Evolutionary conservation across 2,329 filamentous ascomycete genomes (phyloP).

Genomic region (Bisporella sp.): DNA sequence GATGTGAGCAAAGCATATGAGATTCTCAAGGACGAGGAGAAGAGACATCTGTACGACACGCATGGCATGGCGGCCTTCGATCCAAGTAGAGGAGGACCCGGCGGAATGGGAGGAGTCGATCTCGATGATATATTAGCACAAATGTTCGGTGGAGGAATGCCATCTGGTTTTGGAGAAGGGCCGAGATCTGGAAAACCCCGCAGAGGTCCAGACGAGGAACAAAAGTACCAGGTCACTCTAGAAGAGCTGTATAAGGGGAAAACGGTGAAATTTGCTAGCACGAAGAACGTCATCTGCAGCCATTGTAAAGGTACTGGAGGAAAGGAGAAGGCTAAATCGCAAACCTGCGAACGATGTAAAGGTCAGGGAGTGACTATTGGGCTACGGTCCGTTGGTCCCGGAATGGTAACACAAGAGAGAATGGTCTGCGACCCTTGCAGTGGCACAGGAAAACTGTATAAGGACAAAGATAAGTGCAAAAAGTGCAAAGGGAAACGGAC

Average conservation of each 20-base stretch:
- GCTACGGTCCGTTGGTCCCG: conserved; percentile 77
- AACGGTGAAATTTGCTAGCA: conserved; percentile 92
- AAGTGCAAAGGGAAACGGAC: conserved; percentile 95
- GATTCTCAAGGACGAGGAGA: conserved; percentile 93
- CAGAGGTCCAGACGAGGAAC: conserved; percentile 77
- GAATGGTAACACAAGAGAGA: conserved; percentile 74
- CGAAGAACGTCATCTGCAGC: conserved; percentile 85
- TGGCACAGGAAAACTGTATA: conserved; percentile 79
- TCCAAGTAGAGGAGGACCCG: conserved; percentile 55
- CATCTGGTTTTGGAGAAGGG: conserved; percentile 23
- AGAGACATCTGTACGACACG: conserved; percentile 83
- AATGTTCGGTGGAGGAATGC: conserved; percentile 64
- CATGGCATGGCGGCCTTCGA: conserved; percentile 97
- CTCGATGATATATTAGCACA: conserved; percentile 88
- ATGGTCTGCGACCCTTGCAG: conserved; percentile 77
- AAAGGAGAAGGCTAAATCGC: conserved; percentile 83
- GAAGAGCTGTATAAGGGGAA: conserved; percentile 98
- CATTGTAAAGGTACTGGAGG: conserved; percentile 85
- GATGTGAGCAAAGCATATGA: conserved; percentile 90
- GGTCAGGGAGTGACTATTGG: conserved; percentile 72
- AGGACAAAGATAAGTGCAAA: conserved; percentile 97
- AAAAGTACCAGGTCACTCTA: conserved; percentile 82
- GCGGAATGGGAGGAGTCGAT: conserved; percentile 62
- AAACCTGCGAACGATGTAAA: conserved; percentile 76
- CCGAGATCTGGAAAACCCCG: conserved; percentile 52